Evolutionary conservation across 179 eudicot species (phyloP), one percentile per base, ranked within the genome.

Genomic region (Pouteria campechiana): DNA sequence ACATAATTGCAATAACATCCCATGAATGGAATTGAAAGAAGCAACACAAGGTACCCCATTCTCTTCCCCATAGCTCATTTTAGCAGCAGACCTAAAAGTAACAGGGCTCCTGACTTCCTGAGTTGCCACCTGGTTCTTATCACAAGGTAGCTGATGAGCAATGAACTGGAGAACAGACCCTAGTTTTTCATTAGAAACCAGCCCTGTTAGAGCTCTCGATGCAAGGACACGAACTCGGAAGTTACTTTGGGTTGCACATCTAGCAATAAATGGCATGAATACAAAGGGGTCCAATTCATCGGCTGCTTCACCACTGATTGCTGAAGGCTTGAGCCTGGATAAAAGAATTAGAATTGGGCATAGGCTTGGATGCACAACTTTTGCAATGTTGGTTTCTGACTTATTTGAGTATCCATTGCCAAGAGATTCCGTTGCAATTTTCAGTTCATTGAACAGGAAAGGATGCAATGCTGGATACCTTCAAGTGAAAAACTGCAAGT

Each of bases 391-490:
- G 37, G 88, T 66, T 15, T 70, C 69, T 50, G 68, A 68, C 38
- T 52, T 58, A 37, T 52, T 75, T 22, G 71, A 40, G 29, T 66
- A 54, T 10, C 25, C 36, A 54, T 54, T 66, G 14, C 39, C 38
- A 44, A 90, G 84, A 46, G 67, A 50, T 70, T 79, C 75, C 12
- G 95, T 90, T 21, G 92, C 98, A 20, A 75, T 62, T 60, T 71
- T 68, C 65, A 86, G 67, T 56, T 90, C 96, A 53, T 58, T 53
- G 33, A 57, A 52, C 44, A 90, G 44, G 68, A 90, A 90, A 7
- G 87, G 55, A 63, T 90, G 98, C 73, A 86, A 44, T 46, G 84
- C 49, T 3, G 96, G 96, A 58, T 90, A 90, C 92, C 98, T 90
- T 60, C 47, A 68, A 17, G 44, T 2, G 40, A 28, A 20, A 29